Evolutionary conservation across 2,329 filamentous ascomycete species (phyloP), one percentile per base, ranked within the genome.

Genomic region (Aspergillus oerlinghausenensis): DNA sequence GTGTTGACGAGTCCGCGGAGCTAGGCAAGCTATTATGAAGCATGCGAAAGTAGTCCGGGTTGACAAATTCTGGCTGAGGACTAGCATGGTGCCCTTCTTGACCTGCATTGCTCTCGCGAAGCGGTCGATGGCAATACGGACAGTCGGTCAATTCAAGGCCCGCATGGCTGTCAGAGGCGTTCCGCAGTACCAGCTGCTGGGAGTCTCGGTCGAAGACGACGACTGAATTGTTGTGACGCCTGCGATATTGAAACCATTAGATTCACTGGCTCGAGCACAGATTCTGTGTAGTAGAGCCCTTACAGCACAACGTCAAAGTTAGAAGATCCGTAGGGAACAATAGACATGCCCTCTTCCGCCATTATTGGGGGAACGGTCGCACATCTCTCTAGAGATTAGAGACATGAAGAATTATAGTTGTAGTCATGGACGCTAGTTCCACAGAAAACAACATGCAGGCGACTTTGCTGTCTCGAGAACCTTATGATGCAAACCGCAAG

Each of bases 1-100:
- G 77, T 26, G 55, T 69, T 54, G 63, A 78, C 70, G 65, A 76
- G 64, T 56, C 73, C 63, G 72, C 78, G 73, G 67, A 80, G 73
- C 74, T 77, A 54, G 80, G 80, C 52, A 78, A 75, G 63, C 81
- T 86, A 51, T 81, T 76, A 48, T 84, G 88, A 43, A 99, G 86
- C 88, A 97, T 92, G 67, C 90, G 90, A 75, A 99, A 99, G 79
- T 99, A 99, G 52, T 92, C 86, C 2, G 92, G 92, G 67, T 92
- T 88, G 65, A 97, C 89, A 70, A 92, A 97, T 55, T 87, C 83
- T 50, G 88, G 82, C 66, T 68, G 72, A 54, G 60, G 45, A 42
- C 71, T 62, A 5, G 55, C 70, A 59, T 65, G 65, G 52, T 68
- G 68, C n/a, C 60, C 57, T 21, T 71, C 69, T 29, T 70, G 67